These are phyloP conservation scores for Ricinus communis DNA, from an alignment of 345 rosid genomes.

Conservation along the genomic window DNA sequence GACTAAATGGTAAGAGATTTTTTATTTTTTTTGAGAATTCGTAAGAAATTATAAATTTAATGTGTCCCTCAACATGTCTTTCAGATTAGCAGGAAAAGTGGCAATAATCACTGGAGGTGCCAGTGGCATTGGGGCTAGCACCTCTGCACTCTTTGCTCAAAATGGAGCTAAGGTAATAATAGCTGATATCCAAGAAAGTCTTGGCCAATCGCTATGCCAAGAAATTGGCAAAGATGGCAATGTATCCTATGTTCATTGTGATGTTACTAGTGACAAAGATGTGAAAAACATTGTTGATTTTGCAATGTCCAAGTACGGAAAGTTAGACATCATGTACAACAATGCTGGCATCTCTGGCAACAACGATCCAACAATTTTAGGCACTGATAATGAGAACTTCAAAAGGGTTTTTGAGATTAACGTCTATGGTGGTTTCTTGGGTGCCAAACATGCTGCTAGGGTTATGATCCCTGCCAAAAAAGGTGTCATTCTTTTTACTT, in stretches of 20 bases:
- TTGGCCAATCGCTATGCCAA: constrained; percentile 37
- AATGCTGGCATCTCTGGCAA: constrained; percentile 43
- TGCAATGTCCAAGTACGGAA: constrained; percentile 35
- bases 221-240: constrained; percentile 17
- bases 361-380: constrained; percentile 23
- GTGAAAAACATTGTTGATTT: constrained; percentile 33
- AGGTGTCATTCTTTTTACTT: constrained; percentile 46
- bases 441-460: constrained; percentile 52
- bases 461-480: constrained; percentile 45
- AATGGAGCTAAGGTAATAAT: constrained; percentile 44
- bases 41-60: background rate
- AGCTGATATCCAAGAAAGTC: constrained; percentile 45
- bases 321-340: constrained; percentile 49
- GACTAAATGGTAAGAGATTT: background rate
- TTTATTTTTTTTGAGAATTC: background rate
- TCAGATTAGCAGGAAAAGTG: constrained; percentile 44
- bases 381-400: constrained; percentile 29
- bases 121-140: constrained; percentile 41
- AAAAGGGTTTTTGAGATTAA: constrained; percentile 41
- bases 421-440: constrained; percentile 38
- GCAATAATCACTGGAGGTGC: constrained; percentile 51
- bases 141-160: constrained; percentile 31
- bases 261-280: constrained; percentile 36
- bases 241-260: constrained; percentile 38
- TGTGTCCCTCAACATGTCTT: background rate